phyloP scores from a whole-genome alignment of 805 yeast species.

The Zygosaccharomyces siamensis region DNA sequence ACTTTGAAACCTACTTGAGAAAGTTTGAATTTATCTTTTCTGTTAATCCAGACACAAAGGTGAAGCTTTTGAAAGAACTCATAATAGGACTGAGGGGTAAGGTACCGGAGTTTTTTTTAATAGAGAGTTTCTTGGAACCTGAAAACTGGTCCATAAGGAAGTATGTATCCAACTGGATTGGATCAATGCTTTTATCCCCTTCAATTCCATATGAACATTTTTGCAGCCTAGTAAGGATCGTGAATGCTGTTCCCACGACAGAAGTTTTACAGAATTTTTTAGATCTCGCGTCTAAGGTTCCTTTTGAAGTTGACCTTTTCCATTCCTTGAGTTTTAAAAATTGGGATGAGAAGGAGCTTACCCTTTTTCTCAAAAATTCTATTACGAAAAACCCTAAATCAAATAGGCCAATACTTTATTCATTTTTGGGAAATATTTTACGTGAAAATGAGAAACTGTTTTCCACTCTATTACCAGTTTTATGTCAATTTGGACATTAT shows the following conservation, averaged over 20 bases:
- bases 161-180: constrained; percentile 24
- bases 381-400: neutral
- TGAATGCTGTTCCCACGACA: constrained; percentile 14
- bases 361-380: constrained; percentile 11
- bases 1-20: constrained; percentile 5
- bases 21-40: neutral
- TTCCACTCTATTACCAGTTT: constrained; percentile 3
- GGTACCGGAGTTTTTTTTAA: constrained; percentile 15
- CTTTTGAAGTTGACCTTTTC: constrained; percentile 8
- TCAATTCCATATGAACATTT: constrained; percentile 15
- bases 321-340: constrained; percentile 7
- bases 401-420: neutral
- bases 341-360: constrained; percentile 16
- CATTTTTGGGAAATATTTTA: constrained; percentile 2
- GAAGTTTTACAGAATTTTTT: constrained; percentile 20
- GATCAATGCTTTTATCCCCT: constrained; percentile 23
- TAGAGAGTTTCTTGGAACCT: constrained; percentile 14
- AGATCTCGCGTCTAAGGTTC: constrained; percentile 11
- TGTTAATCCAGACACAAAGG: constrained; percentile 1
- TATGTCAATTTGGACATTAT: constrained; percentile 1
- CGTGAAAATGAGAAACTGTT: constrained; percentile 5
- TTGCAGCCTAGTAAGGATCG: constrained; percentile 16
- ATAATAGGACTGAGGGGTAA: constrained; percentile 7
- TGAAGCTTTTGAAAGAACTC: constrained; percentile 15
- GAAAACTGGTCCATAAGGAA: constrained; percentile 9